Base-by-base conservation (phyloP, 257 asterid species). In the Penstemon davidsonii region DNA sequence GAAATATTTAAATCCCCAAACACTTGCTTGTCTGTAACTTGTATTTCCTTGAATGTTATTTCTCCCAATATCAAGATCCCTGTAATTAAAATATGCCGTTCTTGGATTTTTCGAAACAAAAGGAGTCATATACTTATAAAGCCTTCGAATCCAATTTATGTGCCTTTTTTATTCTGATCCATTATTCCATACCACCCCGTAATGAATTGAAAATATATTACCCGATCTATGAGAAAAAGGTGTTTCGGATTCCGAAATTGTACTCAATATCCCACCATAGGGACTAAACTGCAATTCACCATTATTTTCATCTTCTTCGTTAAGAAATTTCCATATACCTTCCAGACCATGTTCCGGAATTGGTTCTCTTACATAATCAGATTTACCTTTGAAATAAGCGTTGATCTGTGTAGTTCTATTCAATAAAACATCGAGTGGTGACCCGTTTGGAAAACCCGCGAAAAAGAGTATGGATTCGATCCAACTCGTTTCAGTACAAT, bases 401-500 rank as follows among this genome's bases (percentile, higher is more conserved):
- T n/a, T 0, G 0, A 0, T 15, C 3, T 2, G 18, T n/a, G 49
- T 65, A 1, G 56, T 51, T 9, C 78, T 63, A 4, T 25, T 55
- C 36, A 65, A 50, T 73, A 80, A 54, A 7, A 51, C 46, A 1
- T 80, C 79, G 8, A 38, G 73, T 1, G 33, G 33, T 3, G 84
- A 47, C 5, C 54, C 40, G 1, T 44, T 18, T 1, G 9, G 40
- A 0, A 77, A 8, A 47, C 62, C 73, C 0, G 78, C 58, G 3
- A 80, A 77, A 43, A n/a, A 78, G 13, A 79, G 72, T 37, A 33
- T n/a, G 0, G 85, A 69, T 25, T 77, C 76, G 11, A 77, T 68
- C 89, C 89, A 84, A 2, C 82, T 77, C 85, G 79, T 81, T 54
- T 81, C 89, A 1, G 0, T 64, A 3, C 82, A 79, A 38, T 84